A percentile compares a stretch with the other conserved stretches of the same genome.
Evolutionary conservation across 129 eudicot species (phyloP).

Genomic region (Escallonia herrerae): DNA sequence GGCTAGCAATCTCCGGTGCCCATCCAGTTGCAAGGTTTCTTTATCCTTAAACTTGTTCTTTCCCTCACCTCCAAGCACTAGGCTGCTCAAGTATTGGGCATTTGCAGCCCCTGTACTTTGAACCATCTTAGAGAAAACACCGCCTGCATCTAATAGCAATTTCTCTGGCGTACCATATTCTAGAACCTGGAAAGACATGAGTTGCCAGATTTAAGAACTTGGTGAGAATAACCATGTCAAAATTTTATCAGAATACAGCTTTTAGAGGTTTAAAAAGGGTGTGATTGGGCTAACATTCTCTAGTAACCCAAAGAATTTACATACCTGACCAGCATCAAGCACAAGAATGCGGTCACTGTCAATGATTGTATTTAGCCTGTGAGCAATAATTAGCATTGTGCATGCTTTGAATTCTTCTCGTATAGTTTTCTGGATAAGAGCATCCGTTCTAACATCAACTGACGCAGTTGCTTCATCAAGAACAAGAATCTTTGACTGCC

Average conservation of each 20-base stretch:
- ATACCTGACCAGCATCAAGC: conserved; percentile 93
- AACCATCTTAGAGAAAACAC: conserved; percentile 90
- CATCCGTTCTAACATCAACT: conserved; percentile 96
- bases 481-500: conserved; percentile 92
- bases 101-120: conserved; percentile 93
- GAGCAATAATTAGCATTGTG: conserved; percentile 98
- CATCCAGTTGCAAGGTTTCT: conserved; percentile 35
- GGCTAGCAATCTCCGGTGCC: conserved; percentile 58
- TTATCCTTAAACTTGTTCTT: conserved; percentile 19
- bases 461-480: conserved; percentile 99
- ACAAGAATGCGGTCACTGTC: conserved; percentile 82
- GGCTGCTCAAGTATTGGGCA: conserved; percentile 69
- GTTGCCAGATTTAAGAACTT: too few relatives aligned
- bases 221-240: neutral
- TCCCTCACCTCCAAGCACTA: conserved; percentile 44
- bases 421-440: conserved; percentile 92
- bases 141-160: conserved; percentile 45
- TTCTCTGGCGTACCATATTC: conserved; percentile 73
- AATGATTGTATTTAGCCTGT: conserved; percentile 86
- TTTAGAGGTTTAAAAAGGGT: too few relatives aligned
- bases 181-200: conserved; percentile 40
- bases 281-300: too few relatives aligned
- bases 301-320: neutral
- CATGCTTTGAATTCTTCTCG: conserved; percentile 91
- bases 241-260: too few relatives aligned